These are phyloP conservation scores for Dactylellina parvicollis DNA, from an alignment of 2,329 filamentous ascomycete species.

Conservation along the genomic window DNA sequence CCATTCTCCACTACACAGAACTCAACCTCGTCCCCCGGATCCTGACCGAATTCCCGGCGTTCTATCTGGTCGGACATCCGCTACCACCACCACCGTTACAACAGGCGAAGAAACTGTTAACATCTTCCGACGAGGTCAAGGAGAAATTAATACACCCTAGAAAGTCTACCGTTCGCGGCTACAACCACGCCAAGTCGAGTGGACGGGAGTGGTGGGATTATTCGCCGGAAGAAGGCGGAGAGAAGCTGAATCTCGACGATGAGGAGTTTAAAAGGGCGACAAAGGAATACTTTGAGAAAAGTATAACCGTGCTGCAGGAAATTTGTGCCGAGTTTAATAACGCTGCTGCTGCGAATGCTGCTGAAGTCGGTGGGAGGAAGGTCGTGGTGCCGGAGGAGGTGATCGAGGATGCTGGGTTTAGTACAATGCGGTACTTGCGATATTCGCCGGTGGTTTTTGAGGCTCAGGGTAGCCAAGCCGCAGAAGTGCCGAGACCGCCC, in stretches of 20 bases:
- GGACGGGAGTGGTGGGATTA: constrained; percentile 54
- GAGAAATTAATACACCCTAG: constrained; percentile 26
- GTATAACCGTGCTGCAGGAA: constrained; percentile 25
- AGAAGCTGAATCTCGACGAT: constrained; percentile 29
- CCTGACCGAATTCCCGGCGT: constrained; percentile 34
- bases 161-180: constrained; percentile 43
- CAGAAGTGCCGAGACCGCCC: neutral
- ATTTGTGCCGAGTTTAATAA: constrained; percentile 39
- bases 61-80: constrained; percentile 43
- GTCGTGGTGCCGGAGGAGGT: constrained; percentile 18
- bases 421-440: constrained; percentile 47
- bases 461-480: neutral
- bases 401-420: constrained; percentile 32
- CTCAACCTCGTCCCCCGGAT: constrained; percentile 31
- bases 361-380: constrained; percentile 2
- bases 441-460: constrained; percentile 38
- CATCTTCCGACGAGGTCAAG: constrained; percentile 19
- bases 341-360: neutral
- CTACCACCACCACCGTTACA: constrained; percentile 30
- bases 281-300: constrained; percentile 36
- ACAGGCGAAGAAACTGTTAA: constrained; percentile 39
- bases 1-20: constrained; percentile 39
- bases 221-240: constrained; percentile 39
- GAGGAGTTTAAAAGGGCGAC: constrained; percentile 27
- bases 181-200: constrained; percentile 23